These are phyloP conservation scores for Houttuynia cordata DNA, from an alignment of 164 flowering plant genomes.

Conservation along the genomic window DNA sequence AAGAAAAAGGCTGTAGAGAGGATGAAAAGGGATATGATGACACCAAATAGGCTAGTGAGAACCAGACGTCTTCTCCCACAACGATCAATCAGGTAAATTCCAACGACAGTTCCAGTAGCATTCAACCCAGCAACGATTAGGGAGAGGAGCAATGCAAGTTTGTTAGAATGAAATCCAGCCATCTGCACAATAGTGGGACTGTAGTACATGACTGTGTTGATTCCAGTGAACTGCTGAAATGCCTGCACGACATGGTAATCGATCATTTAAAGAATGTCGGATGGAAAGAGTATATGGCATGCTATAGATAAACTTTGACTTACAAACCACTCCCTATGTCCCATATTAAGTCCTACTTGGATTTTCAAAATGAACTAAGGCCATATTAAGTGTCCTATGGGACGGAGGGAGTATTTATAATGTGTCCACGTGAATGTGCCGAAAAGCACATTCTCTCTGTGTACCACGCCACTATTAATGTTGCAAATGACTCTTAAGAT, in stretches of 20 bases:
- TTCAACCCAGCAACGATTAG: constrained; percentile 75
- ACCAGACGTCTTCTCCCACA: constrained; percentile 63
- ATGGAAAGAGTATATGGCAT: too few species aligned
- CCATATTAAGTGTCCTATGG: too few species aligned
- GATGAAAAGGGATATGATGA: constrained; percentile 46
- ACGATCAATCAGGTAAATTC: constrained; percentile 80
- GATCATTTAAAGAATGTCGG: background rate
- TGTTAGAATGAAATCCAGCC: constrained; percentile 89
- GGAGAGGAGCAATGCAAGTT: constrained; percentile 74
- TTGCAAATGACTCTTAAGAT: constrained; percentile 15
- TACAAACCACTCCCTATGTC: too few species aligned
- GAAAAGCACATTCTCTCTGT: background rate
- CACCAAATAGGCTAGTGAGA: constrained; percentile 64
- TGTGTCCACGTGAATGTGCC: background rate
- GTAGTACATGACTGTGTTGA: constrained; percentile 98
- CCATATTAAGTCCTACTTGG: too few species aligned
- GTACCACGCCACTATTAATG: too few species aligned
- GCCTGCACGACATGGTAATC: constrained; percentile 42
- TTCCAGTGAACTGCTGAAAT: constrained; percentile 93
- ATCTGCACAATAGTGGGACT: constrained; percentile 97
- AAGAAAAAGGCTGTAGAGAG: constrained; percentile 55
- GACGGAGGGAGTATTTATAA: too few species aligned
- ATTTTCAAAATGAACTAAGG: too few species aligned
- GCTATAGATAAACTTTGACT: too few species aligned
- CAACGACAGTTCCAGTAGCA: constrained; percentile 70